Evolutionary conservation across 352 stramenopile species (phyloP).

Genomic region (Plasmopara halstedii): DNA sequence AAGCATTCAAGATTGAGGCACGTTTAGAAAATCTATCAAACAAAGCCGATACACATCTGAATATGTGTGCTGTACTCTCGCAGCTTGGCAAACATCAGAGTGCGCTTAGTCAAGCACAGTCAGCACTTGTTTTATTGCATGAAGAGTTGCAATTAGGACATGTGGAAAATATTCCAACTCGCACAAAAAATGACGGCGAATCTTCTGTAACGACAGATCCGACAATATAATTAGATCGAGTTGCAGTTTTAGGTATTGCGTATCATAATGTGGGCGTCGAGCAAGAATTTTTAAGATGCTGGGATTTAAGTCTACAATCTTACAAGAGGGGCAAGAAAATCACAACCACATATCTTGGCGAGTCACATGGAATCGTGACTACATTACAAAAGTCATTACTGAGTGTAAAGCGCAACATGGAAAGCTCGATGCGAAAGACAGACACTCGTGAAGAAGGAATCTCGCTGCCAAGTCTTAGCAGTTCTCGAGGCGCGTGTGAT

Average conservation of each 20-base stretch:
- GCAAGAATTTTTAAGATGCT: constrained; percentile 93
- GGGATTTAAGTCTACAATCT: constrained; percentile 81
- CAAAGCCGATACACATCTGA: constrained; percentile 91
- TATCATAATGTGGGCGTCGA: constrained; percentile 95
- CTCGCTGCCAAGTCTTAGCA: constrained; percentile 26
- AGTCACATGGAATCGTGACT: constrained; percentile 86
- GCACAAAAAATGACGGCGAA: constrained; percentile 11
- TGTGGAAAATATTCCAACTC: constrained; percentile 2
- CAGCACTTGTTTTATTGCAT: constrained; percentile 88
- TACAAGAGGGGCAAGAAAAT: constrained; percentile 92
- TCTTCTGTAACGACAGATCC: constrained; percentile 18
- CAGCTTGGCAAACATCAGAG: constrained; percentile 87
- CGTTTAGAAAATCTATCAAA: constrained; percentile 82
- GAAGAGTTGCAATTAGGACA: constrained; percentile 80
- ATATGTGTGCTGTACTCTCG: constrained; percentile 92
- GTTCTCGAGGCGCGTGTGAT: constrained; percentile 5
- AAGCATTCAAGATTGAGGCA: constrained; percentile 89
- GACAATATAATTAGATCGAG: constrained; percentile 69
- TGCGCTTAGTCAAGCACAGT: constrained; percentile 88
- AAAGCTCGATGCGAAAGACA: constrained; percentile 33
- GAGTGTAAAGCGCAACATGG: constrained; percentile 66
- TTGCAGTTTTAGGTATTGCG: constrained; percentile 90
- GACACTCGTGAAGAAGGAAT: constrained; percentile 51
- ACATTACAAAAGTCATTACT: constrained; percentile 88
- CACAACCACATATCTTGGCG: constrained; percentile 74